These are phyloP conservation scores for Exserohilum turcica DNA, from an alignment of 2,329 filamentous ascomycete species.

Conservation along the genomic window DNA sequence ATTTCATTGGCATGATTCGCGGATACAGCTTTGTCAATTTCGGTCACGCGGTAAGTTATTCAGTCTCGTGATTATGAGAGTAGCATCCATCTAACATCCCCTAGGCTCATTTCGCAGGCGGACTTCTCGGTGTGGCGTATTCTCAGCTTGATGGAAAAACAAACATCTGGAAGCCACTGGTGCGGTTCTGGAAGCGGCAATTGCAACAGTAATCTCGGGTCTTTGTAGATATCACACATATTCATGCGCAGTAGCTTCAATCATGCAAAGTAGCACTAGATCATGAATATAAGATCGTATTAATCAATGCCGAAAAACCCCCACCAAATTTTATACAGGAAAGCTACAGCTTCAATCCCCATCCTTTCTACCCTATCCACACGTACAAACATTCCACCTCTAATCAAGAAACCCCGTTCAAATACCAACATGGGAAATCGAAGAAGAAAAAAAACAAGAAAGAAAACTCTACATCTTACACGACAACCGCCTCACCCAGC, in stretches of 20 bases:
- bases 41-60: conserved; percentile 42
- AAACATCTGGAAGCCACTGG: conserved; percentile 42
- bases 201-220: conserved; percentile 18
- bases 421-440: no score
- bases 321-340: no score
- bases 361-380: no score
- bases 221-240: no score
- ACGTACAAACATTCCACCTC: no score
- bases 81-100: conserved; percentile 12
- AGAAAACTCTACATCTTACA: no score
- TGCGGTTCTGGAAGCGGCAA: conserved; percentile 33
- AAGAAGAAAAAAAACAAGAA: no score
- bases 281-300: no score
- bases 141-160: conserved; percentile 42
- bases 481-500: no score
- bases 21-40: conserved; percentile 37
- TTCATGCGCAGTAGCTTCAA: not conserved
- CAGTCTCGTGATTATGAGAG: not conserved
- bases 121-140: conserved; percentile 38
- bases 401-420: no score
- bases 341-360: no score
- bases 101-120: conserved; percentile 44
- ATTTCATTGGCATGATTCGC: conserved; percentile 38
- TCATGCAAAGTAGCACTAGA: not conserved
- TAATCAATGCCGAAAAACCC: no score